These are phyloP conservation scores for Neurospora crassa DNA, from an alignment of 2,329 filamentous ascomycete genomes.

Conservation along the genomic window DNA sequence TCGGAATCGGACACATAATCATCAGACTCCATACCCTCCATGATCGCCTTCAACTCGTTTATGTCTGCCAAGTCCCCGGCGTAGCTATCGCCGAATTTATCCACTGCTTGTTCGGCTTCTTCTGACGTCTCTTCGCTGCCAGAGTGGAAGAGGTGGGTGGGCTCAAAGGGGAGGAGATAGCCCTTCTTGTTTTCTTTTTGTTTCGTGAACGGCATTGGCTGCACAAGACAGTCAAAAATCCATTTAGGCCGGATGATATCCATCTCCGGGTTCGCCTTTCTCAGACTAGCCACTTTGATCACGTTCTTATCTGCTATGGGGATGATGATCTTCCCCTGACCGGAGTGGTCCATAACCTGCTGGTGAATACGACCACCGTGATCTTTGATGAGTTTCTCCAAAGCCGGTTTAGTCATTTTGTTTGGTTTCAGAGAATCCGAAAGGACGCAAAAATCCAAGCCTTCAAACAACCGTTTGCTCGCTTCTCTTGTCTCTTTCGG, in stretches of 20 bases:
- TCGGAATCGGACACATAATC: not conserved
- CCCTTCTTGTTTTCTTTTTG: conserved; percentile 31
- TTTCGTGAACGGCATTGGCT: conserved; percentile 19
- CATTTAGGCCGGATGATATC: conserved; percentile 73
- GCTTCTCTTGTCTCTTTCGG: conserved; percentile 23
- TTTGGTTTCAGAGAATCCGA: conserved; percentile 61
- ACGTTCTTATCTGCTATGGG: conserved; percentile 70
- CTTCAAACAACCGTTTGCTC: conserved; percentile 59
- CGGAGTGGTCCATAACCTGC: conserved; percentile 34
- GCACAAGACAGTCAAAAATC: conserved; percentile 72
- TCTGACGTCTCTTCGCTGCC: conserved; percentile 42
- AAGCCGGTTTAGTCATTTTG: conserved; percentile 67
- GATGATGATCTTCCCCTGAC: conserved; percentile 51
- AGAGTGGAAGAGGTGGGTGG: conserved; percentile 62
- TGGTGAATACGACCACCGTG: conserved; percentile 77
- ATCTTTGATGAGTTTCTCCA: conserved; percentile 73
- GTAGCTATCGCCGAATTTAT: conserved; percentile 78
- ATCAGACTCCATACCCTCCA: conserved; percentile 22
- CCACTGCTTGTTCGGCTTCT: conserved; percentile 52
- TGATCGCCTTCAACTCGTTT: conserved; percentile 29
- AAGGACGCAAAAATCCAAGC: conserved; percentile 73
- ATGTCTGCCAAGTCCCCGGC: conserved; percentile 44
- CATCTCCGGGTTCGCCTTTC: conserved; percentile 54
- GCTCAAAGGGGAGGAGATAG: conserved; percentile 54
- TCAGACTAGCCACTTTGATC: conserved; percentile 74